Base-by-base conservation (phyloP, 1,284 basidiomycete genomes). In the Ceratobasidium sp. region DNA sequence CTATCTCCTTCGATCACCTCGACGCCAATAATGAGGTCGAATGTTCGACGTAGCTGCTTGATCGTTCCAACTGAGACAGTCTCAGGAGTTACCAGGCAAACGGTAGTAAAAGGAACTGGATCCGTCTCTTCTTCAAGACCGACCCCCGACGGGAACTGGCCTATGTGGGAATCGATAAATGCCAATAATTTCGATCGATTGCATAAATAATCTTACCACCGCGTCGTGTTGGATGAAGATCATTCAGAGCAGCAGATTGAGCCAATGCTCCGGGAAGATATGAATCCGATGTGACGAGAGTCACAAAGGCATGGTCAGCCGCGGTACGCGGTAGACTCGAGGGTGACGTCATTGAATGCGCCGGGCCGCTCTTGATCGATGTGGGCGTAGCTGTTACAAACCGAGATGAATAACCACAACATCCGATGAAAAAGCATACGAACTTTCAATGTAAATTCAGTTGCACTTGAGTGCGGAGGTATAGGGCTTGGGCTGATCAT, bases 231-330 rank as follows among this genome's bases (percentile, higher is more conserved):
- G 85, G 83, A 75, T 95, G 92, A 21, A 95, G 78, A 69, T 93
- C 90, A 69, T 83, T 85, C 72, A 98, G 83, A 42, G 94, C 91
- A 68, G 90, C 90, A 41, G 87, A 90, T 73, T 94, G 82, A 68
- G 91, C 87, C 72, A 98, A 87, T 21, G 91, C 93, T 67, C 96
- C 96, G 42, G 94, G 93, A 52, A 98, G 87, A 79, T 98, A 99
- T 21, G 84, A 82, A 75, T 95, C 89, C 39, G 92, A 91, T 56
- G 95, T 94, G 75, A 98, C 80, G 73, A 98, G 88, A 39, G 95
- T 94, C 74, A 88, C 90, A 77, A 95, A 92, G 72, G 92, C 93
- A 77, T 64, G 60, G 19, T 64, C 60, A 14, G 60, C 60, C 33
- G 60, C 60, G 14, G 60, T 64, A 59, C 30, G 71, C 60, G 30